A percentile compares a stretch with the other conserved stretches of the same genome.
phyloP scores from a whole-genome alignment of 1,284 basidiomycete species.

The Moesziomyces sp. region DNA sequence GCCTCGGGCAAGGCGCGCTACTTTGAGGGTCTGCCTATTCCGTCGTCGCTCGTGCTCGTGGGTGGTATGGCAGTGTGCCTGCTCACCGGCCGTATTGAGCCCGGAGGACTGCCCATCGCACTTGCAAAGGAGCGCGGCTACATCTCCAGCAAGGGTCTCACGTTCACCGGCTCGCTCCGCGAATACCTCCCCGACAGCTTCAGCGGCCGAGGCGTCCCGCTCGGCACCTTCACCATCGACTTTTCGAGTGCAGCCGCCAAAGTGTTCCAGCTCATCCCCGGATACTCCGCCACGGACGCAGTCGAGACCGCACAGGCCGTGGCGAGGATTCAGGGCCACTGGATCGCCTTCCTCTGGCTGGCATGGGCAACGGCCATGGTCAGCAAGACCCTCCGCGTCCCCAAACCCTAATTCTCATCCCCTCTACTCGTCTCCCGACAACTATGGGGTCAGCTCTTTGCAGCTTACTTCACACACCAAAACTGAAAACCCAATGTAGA shows the following conservation, averaged over 20 bases:
- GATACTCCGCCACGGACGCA: conserved; percentile 4
- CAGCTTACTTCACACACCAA: background rate
- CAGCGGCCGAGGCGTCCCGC: conserved; percentile 47
- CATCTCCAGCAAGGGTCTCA: conserved; percentile 40
- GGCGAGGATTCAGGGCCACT: conserved; percentile 54
- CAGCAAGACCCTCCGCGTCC: conserved; percentile 64
- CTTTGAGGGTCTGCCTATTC: conserved; percentile 98
- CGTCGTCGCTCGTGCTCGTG: conserved; percentile 86
- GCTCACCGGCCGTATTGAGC: conserved; percentile 73
- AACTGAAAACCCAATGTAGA: background rate
- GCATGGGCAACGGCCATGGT: conserved; percentile 64
- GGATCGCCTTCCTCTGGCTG: conserved; percentile 56
- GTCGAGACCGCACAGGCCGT: conserved; percentile 18
- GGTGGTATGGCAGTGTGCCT: conserved; percentile 84
- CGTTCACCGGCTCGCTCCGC: conserved; percentile 50
- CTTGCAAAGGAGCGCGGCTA: conserved; percentile 43
- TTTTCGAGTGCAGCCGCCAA: conserved; percentile 20
- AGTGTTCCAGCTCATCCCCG: conserved; percentile 28
- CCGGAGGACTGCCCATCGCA: conserved; percentile 48
- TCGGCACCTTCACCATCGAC: conserved; percentile 55
- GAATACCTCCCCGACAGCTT: conserved; percentile 46
- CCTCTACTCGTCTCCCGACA: background rate
- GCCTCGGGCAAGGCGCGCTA: conserved; percentile 86
- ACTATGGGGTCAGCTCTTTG: background rate
- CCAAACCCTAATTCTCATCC: conserved; percentile 55